Evolutionary conservation across 106 monocot genomes (phyloP).

Genomic region (Agapanthus africanus): DNA sequence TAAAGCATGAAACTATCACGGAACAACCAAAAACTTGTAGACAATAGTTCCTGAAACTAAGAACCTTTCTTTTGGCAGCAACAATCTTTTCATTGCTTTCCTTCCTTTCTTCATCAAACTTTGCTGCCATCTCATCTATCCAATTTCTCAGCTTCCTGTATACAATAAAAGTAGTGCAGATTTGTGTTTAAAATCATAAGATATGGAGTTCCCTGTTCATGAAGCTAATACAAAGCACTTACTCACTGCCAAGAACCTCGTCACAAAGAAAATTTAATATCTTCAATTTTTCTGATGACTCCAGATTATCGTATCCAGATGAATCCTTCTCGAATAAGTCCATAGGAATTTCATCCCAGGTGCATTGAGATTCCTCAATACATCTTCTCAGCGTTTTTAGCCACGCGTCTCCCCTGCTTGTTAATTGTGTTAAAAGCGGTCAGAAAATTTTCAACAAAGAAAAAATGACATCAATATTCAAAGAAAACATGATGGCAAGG

Average conservation of each 20-base stretch:
- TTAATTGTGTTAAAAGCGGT: no score
- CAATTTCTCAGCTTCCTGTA: conserved; percentile 47
- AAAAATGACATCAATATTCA: no score
- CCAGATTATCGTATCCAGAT: conserved; percentile 39
- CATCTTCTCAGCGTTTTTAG: conserved; percentile 37
- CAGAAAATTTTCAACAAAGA: no score
- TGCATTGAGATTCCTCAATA: conserved; percentile 30
- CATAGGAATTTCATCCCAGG: conserved; percentile 16
- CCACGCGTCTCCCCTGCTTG: conserved; percentile 43
- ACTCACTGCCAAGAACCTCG: conserved; percentile 53
- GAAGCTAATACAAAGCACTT: conserved; percentile 16
- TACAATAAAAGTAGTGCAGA: no score
- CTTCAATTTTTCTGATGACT: conserved; percentile 38
- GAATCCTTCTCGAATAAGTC: conserved; percentile 27
- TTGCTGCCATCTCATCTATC: conserved; percentile 44
- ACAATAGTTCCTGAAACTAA: not conserved
- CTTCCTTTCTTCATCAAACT: conserved; percentile 43
- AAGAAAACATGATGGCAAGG: no score
- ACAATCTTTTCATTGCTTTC: conserved; percentile 25
- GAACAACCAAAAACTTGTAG: no score
- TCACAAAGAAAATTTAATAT: conserved; percentile 83
- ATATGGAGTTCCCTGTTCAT: no score
- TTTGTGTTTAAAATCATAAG: no score
- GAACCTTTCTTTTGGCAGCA: conserved; percentile 56
- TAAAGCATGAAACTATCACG: not conserved